Conservation (phyloP, 306 rosid species). For the Trichosanthes truncata region DNA sequence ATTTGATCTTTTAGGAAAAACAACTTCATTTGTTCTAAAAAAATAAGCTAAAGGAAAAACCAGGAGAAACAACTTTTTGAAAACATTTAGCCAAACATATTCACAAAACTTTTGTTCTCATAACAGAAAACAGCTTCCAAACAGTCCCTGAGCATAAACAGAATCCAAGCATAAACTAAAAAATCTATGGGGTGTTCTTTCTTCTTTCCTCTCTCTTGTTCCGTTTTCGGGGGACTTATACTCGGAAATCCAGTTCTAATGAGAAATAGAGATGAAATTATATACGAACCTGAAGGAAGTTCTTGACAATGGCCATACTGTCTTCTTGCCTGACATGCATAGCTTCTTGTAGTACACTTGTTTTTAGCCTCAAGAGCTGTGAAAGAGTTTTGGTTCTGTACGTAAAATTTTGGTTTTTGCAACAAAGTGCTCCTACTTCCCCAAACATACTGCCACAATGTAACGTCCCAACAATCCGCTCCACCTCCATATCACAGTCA, state of each 20-base stretch:
- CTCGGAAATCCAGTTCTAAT: background rate
- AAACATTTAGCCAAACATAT: background rate
- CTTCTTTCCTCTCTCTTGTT: background rate
- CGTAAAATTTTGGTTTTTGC: slow-evolving; percentile 51
- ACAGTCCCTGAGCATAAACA: background rate
- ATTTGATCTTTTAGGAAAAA: background rate
- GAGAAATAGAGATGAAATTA: background rate
- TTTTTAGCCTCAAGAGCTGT: slow-evolving; percentile 73
- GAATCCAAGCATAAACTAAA: background rate
- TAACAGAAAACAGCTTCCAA: background rate
- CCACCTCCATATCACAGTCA: slow-evolving; percentile 39
- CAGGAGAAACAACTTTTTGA: background rate
- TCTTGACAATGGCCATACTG: slow-evolving; percentile 40
- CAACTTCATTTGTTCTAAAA: background rate
- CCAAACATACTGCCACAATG: slow-evolving; percentile 66
- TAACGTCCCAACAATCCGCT: slow-evolving; percentile 44
- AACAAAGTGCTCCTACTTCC: slow-evolving; percentile 67
- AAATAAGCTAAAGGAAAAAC: background rate
- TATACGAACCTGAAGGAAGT: slow-evolving; percentile 56
- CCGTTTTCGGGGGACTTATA: background rate
- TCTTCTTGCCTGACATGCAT: slow-evolving; percentile 51
- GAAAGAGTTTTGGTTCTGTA: slow-evolving; percentile 81
- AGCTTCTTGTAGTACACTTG: slow-evolving; percentile 40
- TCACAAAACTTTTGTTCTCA: background rate
- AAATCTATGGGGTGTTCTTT: background rate